Evolutionary conservation across 306 rosid genomes (phyloP).

Genomic region (Casuarina glauca): DNA sequence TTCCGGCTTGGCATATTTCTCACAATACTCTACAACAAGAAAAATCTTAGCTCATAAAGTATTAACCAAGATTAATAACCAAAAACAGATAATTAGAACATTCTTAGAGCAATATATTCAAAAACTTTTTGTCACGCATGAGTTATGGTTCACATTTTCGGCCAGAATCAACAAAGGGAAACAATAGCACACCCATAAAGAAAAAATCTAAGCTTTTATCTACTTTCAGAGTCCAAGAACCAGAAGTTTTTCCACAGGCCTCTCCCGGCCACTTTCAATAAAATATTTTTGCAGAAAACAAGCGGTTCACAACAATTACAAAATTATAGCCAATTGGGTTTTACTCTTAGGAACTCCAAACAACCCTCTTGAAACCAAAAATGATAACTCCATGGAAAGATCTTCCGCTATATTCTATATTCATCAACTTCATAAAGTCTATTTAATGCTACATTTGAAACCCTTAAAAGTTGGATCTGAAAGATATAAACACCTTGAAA

Average conservation of each 20-base stretch:
- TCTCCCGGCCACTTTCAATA: too few species aligned
- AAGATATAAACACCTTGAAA: background rate
- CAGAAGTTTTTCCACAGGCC: background rate
- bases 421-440: background rate
- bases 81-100: background rate
- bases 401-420: background rate
- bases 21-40: constrained; percentile 59
- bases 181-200: background rate
- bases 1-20: constrained; percentile 81
- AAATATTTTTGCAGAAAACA: too few species aligned
- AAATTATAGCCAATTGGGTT: background rate
- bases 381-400: background rate
- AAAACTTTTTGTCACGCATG: background rate
- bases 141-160: background rate
- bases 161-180: background rate
- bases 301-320: background rate
- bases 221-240: background rate
- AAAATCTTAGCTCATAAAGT: constrained; percentile 15
- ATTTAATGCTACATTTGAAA: background rate
- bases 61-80: constrained; percentile 7
- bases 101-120: background rate
- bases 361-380: background rate
- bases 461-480: background rate
- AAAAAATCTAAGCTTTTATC: background rate
- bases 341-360: background rate